Percentiles rank a stretch among this genome's conserved stretches.
Conservation (phyloP, 1,284 basidiomycete genomes). For the Vanrija pseudolonga region DNA sequence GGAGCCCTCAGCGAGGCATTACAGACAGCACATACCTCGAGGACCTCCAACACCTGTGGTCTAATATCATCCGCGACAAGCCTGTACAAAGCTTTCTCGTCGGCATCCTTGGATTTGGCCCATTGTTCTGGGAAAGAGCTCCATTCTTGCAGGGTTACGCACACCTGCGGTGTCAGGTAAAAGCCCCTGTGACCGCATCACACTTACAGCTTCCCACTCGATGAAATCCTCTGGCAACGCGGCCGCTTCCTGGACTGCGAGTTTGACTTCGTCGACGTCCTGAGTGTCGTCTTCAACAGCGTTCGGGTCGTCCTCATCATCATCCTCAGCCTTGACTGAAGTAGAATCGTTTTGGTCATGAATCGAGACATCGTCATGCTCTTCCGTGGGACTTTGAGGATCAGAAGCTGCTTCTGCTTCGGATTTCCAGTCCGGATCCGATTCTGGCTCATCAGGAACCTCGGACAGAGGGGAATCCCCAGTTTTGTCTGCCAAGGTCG, state of each 20-base stretch:
- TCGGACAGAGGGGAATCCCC: constrained; percentile 13
- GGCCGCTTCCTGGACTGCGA: constrained; percentile 37
- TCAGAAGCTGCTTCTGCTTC: not conserved
- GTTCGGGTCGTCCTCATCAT: constrained; percentile 2
- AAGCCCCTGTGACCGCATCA: constrained; percentile 14
- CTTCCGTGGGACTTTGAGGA: not conserved
- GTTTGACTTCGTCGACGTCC: constrained; percentile 26
- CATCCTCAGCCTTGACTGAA: constrained; percentile 5
- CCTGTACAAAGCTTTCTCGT: constrained; percentile 53
- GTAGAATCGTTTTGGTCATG: not conserved
- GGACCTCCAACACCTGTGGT: constrained; percentile 49
- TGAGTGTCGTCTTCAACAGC: not conserved
- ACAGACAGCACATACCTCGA: constrained; percentile 36
- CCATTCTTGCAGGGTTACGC: constrained; percentile 54
- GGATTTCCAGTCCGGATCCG: not conserved
- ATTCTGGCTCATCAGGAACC: constrained; percentile 3
- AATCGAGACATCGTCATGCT: not conserved
- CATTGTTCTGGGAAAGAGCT: constrained; percentile 51
- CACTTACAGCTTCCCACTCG: constrained; percentile 51
- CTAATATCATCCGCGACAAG: constrained; percentile 49
- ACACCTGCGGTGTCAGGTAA: constrained; percentile 41
- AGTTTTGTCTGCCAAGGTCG: not conserved
- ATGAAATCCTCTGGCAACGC: constrained; percentile 43
- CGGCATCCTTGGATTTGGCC: constrained; percentile 50
- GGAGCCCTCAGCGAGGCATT: not conserved